phyloP scores from a whole-genome alignment of 78 protist genomes.

The Ministeria vibrans region DNA sequence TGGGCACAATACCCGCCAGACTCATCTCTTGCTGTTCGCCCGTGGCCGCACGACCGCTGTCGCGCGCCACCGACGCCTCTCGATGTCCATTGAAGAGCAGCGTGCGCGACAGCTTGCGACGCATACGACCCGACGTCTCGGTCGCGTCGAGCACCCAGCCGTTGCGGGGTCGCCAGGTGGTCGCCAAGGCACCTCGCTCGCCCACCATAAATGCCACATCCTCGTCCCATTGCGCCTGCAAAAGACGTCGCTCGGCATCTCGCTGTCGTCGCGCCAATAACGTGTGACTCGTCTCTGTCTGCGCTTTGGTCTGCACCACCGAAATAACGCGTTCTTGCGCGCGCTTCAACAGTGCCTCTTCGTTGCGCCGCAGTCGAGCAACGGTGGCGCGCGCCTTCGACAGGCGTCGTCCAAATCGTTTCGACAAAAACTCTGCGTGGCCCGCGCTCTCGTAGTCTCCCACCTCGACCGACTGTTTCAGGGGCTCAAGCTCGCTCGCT shows the following conservation, averaged over 20 bases:
- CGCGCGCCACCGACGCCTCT: neutral
- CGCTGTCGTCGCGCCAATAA: neutral
- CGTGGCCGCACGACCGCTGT: too few species aligned
- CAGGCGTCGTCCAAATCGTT: neutral
- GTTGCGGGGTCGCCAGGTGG: too few species aligned
- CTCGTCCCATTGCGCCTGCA: neutral
- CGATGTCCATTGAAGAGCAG: neutral
- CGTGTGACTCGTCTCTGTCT: neutral
- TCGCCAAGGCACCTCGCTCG: slow-evolving; percentile 7
- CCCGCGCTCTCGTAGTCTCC: neutral
- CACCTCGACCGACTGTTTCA: neutral
- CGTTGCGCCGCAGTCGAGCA: neutral
- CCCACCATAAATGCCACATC: neutral
- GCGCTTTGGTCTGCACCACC: neutral
- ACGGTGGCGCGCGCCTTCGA: neutral
- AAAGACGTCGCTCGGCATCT: neutral
- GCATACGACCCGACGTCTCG: neutral
- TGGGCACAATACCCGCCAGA: too few species aligned
- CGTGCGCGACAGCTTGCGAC: slow-evolving; percentile 4
- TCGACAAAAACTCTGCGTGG: neutral
- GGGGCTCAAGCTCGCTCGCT: too few species aligned
- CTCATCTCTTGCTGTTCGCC: too few species aligned
- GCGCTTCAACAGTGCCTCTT: neutral
- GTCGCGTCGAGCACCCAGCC: neutral
- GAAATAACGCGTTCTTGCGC: neutral